Percentiles rank a stretch among this genome's conserved stretches.
Evolutionary conservation across 805 yeast species (phyloP).

Genomic region (Yamadazyma sp.): DNA sequence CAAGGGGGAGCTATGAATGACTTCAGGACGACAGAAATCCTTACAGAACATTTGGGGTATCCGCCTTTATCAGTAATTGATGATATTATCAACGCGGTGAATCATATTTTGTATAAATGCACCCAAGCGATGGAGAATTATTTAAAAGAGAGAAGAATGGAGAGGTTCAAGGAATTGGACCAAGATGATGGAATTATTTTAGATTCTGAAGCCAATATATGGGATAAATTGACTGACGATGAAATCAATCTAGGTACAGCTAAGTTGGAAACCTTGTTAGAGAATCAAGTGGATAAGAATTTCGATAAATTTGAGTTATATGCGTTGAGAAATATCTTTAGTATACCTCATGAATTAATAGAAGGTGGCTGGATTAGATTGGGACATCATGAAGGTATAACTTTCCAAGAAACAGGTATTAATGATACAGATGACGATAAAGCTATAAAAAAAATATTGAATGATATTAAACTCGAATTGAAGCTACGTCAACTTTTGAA

Average conservation of each 20-base stretch:
- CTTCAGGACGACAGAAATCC: conserved; percentile 24
- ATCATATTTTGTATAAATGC: conserved; percentile 78
- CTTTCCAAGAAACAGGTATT: conserved; percentile 9
- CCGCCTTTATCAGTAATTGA: conserved; percentile 82
- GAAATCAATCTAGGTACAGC: conserved; percentile 80
- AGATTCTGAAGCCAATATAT: conserved; percentile 12
- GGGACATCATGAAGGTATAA: conserved; percentile 63
- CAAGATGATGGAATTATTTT: conserved; percentile 13
- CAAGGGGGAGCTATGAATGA: no score
- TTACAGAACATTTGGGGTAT: conserved; percentile 84
- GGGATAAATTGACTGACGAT: conserved; percentile 23
- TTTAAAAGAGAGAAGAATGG: conserved; percentile 38
- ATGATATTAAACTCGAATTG: conserved; percentile 42
- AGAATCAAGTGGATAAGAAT: conserved; percentile 70
- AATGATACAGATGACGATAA: conserved; percentile 20
- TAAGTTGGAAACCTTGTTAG: conserved; percentile 71
- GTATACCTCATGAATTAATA: conserved; percentile 63
- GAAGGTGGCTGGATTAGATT: conserved; percentile 65
- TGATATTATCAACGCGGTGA: conserved; percentile 84
- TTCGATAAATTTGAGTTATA: conserved; percentile 87
- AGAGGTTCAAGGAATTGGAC: conserved; percentile 8
- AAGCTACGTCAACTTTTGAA: conserved; percentile 39
- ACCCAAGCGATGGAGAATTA: conserved; percentile 74
- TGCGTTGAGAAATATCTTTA: conserved; percentile 70
- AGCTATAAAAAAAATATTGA: conserved; percentile 28